Base-by-base conservation (phyloP, 768 basidiomycete genomes). In the Auriscalpium orientale region DNA sequence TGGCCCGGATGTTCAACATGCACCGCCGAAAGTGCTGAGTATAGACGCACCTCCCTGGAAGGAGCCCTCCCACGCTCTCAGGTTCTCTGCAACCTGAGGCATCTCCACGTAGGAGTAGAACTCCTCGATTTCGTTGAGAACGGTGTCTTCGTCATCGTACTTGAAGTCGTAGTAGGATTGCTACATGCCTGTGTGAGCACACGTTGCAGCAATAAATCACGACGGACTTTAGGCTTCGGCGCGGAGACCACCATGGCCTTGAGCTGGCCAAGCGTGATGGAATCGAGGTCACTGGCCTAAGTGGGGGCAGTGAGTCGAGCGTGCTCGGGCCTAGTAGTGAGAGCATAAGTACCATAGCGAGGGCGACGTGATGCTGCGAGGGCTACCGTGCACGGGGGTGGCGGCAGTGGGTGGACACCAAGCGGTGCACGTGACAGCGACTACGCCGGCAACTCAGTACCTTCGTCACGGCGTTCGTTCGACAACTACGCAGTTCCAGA, bases 81-180 rank as follows among this genome's bases (percentile, higher is more conserved):
- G 74, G 67, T 92, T 91, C 75, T 91, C 89, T 2, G 82, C 83
- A 20, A 93, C 86, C 67, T 94, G 90, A 0, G 89, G 82, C 82
- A 93, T 91, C 75, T 98, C 95, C 58, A 92, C 85, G 71, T 97
- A 99, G 20, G 92, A 91, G 71, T 95, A 98, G 73, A 98, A 98
- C 71, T 99, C 97, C 56, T 98, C 91, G 40, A 99, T 85, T 69
- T 99, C 97, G 64, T 89, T 88, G 80, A 95, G 86, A 18, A 98
- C 84, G 5, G 91, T 94, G 70, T 97, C 92, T 66, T 95, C 94
- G 69, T 98, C 95, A 62, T 95, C 91, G 68, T 98, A 98, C 58
- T 88, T 83, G 72, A 89, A 97, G 75, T 94, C 91, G 70, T 89
- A 97, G 63, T 80, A 82, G 9, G 83, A 84, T 83, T 89, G 88